Base-by-base conservation (phyloP, 2,329 filamentous ascomycete species). In the Colletotrichum tropicale region DNA sequence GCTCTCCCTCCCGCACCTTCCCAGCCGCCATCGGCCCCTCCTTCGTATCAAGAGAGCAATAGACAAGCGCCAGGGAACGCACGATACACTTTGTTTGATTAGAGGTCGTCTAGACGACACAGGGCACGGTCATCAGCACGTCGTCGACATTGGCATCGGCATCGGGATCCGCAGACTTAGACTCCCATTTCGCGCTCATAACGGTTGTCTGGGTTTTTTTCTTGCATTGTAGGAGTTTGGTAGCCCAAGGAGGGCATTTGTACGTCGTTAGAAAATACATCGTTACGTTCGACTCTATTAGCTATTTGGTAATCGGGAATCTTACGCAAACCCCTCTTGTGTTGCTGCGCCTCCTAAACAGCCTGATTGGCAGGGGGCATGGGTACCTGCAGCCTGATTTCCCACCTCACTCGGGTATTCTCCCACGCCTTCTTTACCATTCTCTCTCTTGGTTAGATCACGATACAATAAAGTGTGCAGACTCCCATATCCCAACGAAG, bases 11-110 rank as follows among this genome's bases (percentile, higher is more conserved):
- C 60, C 2, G 52, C 71, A 4, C 66, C 71, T 8, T 70, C 70
- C 26, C 73, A 64, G 4, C 15, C 64, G 7, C 74, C 48, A 13
- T 65, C 67, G 48, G 64, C 74, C 21, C 74, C 74, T n/a, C 74
- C 74, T 0, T 74, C 74, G 10, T 76, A 76, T 48, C 70, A 74
- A 55, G 74, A 76, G 64, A 76, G 74, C 48, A 76, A 69, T 38
- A 74, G 58, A 69, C 74, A 76, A 26, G 43, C 28, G 34, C 74
- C 74, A 12, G 74, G 74, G 6, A 76, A 76, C 34, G 21, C 65
- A 8, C 28, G 70, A 52, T 69, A 76, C 48, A 76, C 64, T 24
- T 32, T 74, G 74, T 76, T 76, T 69, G 74, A 76, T 52, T 76
- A 76, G 74, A 76, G 61, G 43, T 74, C 65, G 48, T 61, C 24